Percentiles rank a stretch among this genome's conserved stretches.
phyloP scores from a whole-genome alignment of 441 rosid genomes.

The Populus hybrid region DNA sequence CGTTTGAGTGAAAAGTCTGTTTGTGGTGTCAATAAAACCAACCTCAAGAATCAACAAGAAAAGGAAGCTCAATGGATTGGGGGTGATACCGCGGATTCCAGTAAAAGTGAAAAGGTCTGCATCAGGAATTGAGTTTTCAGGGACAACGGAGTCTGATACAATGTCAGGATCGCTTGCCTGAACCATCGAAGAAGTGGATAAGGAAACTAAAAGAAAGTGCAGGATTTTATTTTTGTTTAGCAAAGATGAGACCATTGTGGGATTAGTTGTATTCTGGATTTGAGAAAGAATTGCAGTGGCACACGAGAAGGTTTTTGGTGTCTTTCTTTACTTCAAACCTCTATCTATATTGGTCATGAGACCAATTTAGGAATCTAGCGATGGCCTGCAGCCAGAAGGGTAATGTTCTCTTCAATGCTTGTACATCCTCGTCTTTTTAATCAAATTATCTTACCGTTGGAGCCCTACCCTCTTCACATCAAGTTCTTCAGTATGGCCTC shows the following conservation, averaged over 20 bases:
- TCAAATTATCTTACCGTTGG: not conserved
- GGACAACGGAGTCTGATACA: no score
- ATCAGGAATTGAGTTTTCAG: no score
- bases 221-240: not conserved
- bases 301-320: not conserved
- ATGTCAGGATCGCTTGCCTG: no score
- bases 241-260: not conserved
- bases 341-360: not conserved
- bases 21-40: no score
- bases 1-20: no score
- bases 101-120: no score
- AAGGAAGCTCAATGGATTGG: no score
- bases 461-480: not conserved
- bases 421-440: not conserved
- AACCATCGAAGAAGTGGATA: not conserved
- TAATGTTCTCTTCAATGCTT: not conserved
- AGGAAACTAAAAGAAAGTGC: not conserved
- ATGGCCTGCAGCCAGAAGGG: not conserved
- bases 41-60: no score
- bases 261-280: not conserved
- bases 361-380: not conserved
- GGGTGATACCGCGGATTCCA: no score
- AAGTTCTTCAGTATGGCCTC: slow-evolving; percentile 14
- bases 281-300: not conserved
- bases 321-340: not conserved